phyloP scores from a whole-genome alignment of 768 basidiomycete species.

The Calocybe gangraenosa region DNA sequence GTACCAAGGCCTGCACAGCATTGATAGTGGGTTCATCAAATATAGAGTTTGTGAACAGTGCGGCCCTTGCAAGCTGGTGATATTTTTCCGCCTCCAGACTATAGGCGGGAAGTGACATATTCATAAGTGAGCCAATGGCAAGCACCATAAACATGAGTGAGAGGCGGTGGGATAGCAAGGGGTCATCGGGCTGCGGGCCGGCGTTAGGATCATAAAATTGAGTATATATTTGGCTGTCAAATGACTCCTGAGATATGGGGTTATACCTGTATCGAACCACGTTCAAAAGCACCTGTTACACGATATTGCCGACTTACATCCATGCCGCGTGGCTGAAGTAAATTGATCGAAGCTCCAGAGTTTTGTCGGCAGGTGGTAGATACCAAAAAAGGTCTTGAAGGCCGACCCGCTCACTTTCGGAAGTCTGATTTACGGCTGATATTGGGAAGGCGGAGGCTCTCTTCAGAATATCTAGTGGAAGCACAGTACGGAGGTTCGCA shows the following conservation, averaged over 20 bases:
- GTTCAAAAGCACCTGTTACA: constrained; percentile 1
- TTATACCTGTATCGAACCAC: constrained; percentile 49
- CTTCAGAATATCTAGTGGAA: constrained; percentile 59
- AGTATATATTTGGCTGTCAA: constrained; percentile 55
- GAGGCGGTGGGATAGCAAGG: constrained; percentile 54
- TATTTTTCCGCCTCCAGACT: constrained; percentile 69
- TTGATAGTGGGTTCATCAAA: constrained; percentile 67
- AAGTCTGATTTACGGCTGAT: constrained; percentile 32
- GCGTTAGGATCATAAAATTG: constrained; percentile 50
- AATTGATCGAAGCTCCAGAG: constrained; percentile 54
- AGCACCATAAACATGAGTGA: constrained; percentile 64
- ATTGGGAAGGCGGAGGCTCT: constrained; percentile 68
- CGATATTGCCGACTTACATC: constrained; percentile 46
- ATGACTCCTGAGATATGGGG: constrained; percentile 55
- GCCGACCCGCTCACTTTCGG: constrained; percentile 39
- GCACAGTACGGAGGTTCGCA: constrained; percentile 45
- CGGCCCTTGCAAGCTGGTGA: constrained; percentile 60
- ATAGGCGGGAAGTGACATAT: constrained; percentile 51
- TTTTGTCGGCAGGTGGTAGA: constrained; percentile 57
- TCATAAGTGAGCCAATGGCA: constrained; percentile 62
- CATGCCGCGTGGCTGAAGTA: constrained; percentile 66
- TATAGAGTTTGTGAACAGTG: constrained; percentile 59
- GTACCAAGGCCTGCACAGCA: constrained; percentile 63
- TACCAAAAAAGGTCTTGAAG: constrained; percentile 64
- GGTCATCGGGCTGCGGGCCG: constrained; percentile 43